Percentiles rank a stretch among this genome's conserved stretches.
phyloP scores from a whole-genome alignment of 352 stramenopile species.

The Lagenidium giganteum region DNA sequence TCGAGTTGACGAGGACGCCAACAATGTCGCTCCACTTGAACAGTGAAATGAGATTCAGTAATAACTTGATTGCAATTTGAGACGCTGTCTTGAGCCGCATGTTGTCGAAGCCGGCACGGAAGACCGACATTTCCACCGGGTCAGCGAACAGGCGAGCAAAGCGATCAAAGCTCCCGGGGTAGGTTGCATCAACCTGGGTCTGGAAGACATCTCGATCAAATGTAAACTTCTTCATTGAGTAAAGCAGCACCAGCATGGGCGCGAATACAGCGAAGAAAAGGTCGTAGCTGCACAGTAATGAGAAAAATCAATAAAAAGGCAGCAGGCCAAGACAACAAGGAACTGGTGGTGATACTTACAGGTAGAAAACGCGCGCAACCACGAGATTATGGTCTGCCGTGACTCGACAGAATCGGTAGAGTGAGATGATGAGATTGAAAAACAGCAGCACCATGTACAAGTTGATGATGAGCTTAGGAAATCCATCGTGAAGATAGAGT shows the following conservation, averaged over 20 bases:
- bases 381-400: slow-evolving; percentile 22
- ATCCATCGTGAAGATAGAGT: slow-evolving; percentile 33
- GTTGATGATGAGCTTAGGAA: slow-evolving; percentile 27
- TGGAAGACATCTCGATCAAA: slow-evolving; percentile 28
- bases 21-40: slow-evolving; percentile 53
- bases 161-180: slow-evolving; percentile 28
- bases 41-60: slow-evolving; percentile 31
- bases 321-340: not conserved
- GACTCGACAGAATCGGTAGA: slow-evolving; percentile 42
- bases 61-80: slow-evolving; percentile 30
- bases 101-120: slow-evolving; percentile 26
- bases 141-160: slow-evolving; percentile 30
- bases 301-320: not conserved
- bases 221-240: slow-evolving; percentile 32
- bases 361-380: slow-evolving; percentile 32
- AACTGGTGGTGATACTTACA: slow-evolving; percentile 13
- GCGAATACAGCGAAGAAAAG: slow-evolving; percentile 54
- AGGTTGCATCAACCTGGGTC: slow-evolving; percentile 20
- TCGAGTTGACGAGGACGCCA: slow-evolving; percentile 21
- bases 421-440: slow-evolving; percentile 41
- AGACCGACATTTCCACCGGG: slow-evolving; percentile 27
- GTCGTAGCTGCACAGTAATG: slow-evolving; percentile 21
- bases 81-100: slow-evolving; percentile 25
- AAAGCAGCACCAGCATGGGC: slow-evolving; percentile 32
- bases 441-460: slow-evolving; percentile 32